Percentiles rank a stretch among this genome's conserved stretches.
Conservation (phyloP, 176 grass and related monocot genomes). For the Cenchrus purpureus region DNA sequence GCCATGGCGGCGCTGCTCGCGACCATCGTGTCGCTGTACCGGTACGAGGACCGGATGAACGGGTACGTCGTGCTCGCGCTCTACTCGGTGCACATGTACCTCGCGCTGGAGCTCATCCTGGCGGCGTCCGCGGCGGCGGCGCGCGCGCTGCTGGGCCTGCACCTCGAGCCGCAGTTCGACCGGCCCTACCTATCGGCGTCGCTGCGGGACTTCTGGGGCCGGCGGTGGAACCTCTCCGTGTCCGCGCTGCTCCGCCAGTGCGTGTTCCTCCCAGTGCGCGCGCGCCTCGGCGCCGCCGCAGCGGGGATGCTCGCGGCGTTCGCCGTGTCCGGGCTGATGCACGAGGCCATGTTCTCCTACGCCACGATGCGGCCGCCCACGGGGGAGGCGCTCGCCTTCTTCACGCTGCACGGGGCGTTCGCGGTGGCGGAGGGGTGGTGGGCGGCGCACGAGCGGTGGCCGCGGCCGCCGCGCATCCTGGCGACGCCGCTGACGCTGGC, state of each 20-base stretch:
- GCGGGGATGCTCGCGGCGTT: conserved; percentile 55
- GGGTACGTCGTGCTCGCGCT: conserved; percentile 38
- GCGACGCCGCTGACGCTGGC: conserved; percentile 45
- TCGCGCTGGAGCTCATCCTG: conserved; percentile 62
- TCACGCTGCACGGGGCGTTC: conserved; percentile 68
- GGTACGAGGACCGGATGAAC: conserved; percentile 34
- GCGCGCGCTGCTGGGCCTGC: conserved; percentile 38
- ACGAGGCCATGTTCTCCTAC: conserved; percentile 80
- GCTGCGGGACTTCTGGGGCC: conserved; percentile 72
- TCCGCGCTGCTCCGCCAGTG: conserved; percentile 60
- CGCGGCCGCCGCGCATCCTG: conserved; percentile 34
- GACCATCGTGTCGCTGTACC: conserved; percentile 51
- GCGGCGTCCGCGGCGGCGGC: conserved; percentile 32
- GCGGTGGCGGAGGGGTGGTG: conserved; percentile 53
- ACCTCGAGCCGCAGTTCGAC: conserved; percentile 79
- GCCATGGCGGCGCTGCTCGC: conserved; percentile 55
- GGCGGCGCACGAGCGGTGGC: conserved; percentile 36
- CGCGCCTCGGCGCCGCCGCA: conserved; percentile 24
- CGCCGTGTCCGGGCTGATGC: conserved; percentile 64
- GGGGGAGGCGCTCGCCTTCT: conserved; percentile 64
- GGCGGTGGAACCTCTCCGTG: conserved; percentile 77
- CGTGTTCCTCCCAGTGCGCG: conserved; percentile 61
- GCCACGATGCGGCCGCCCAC: conserved; percentile 52
- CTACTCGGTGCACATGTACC: conserved; percentile 63
- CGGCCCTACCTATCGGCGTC: conserved; percentile 54